phyloP scores from a whole-genome alignment of 2,329 filamentous ascomycete species.

The Acarospora socialis region DNA sequence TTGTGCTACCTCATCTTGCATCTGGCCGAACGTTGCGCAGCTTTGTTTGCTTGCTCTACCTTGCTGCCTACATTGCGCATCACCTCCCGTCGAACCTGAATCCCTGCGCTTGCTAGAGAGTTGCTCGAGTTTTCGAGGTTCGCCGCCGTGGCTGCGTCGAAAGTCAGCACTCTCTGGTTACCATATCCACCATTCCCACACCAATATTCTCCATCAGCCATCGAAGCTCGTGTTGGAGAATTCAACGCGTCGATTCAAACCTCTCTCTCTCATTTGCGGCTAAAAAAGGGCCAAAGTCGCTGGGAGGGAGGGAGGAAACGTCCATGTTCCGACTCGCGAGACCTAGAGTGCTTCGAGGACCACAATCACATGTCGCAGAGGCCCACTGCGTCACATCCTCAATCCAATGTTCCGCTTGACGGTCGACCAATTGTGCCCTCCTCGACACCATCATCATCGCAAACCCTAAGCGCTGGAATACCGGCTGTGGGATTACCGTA shows the following conservation, averaged over 20 bases:
- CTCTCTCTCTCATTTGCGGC: conserved; percentile 1
- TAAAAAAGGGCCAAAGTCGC: background rate
- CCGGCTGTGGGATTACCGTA: no score
- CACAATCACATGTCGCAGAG: conserved; percentile 14
- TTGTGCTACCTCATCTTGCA: no score
- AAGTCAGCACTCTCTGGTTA: conserved; percentile 7
- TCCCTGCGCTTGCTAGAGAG: no score
- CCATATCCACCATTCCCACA: conserved; percentile 7
- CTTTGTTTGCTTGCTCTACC: no score
- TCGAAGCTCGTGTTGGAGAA: conserved; percentile 3
- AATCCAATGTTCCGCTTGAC: conserved; percentile 6
- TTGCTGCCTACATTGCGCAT: no score
- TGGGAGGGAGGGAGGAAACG: conserved; percentile 2
- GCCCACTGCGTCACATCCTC: conserved; percentile 7
- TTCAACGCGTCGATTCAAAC: background rate
- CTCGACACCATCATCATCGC: background rate
- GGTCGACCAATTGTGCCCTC: conserved; percentile 2
- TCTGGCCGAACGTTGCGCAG: no score
- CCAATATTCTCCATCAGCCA: conserved; percentile 3
- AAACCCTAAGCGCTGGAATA: no score
- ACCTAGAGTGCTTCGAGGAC: conserved; percentile 3
- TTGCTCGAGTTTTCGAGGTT: no score
- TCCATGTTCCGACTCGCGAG: conserved; percentile 11
- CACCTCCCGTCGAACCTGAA: no score
- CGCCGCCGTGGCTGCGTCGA: conserved; percentile 12